Conservation (phyloP, 371 early-diverging fungal genomes). For the Gilbertella persicaria region DNA sequence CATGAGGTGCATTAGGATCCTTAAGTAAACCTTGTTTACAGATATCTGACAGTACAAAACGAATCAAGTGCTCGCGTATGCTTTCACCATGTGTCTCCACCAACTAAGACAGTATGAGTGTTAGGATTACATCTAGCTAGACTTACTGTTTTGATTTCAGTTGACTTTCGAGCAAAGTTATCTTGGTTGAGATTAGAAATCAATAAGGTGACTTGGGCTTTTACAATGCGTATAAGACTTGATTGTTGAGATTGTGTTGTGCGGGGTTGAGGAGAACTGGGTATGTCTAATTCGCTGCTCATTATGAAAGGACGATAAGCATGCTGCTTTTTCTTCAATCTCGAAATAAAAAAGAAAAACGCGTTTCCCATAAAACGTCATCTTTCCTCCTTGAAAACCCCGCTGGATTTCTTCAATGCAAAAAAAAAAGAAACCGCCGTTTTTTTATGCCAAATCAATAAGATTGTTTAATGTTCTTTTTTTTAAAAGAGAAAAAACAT, state of each 20-base stretch:
- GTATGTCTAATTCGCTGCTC: constrained; percentile 45
- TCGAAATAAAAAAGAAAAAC: constrained; percentile 11
- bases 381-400: constrained; percentile 2
- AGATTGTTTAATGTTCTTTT: no score
- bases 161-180: constrained; percentile 49
- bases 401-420: no score
- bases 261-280: constrained; percentile 25
- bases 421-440: no score
- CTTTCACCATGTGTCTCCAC: constrained; percentile 60
- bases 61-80: constrained; percentile 57
- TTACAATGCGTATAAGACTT: constrained; percentile 60
- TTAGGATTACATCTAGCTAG: background rate
- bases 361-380: constrained; percentile 12
- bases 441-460: no score
- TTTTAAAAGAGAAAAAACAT: no score
- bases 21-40: constrained; percentile 21
- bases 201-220: constrained; percentile 63
- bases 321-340: no score
- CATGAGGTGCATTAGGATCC: constrained; percentile 35
- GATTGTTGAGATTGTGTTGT: constrained; percentile 36
- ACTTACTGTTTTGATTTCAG: constrained; percentile 59
- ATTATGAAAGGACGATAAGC: constrained; percentile 20
- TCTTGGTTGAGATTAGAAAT: constrained; percentile 57
- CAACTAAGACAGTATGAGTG: constrained; percentile 34
- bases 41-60: constrained; percentile 50